A percentile compares a stretch with the other conserved stretches of the same genome.
Evolutionary conservation across 306 rosid species (phyloP).

Genomic region (Gleditsia sinensis): DNA sequence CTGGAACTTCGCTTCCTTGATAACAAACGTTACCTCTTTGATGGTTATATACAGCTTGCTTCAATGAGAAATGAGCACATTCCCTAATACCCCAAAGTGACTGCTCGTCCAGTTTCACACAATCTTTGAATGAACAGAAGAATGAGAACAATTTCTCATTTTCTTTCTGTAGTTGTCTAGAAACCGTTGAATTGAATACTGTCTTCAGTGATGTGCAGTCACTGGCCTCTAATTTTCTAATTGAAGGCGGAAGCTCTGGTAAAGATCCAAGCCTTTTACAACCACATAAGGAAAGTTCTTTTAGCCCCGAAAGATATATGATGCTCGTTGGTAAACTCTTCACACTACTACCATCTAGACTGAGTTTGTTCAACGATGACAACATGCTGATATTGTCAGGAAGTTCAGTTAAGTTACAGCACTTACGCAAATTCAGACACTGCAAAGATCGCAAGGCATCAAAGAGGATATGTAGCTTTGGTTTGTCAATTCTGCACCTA

Average conservation of each 20-base stretch:
- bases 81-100: background rate
- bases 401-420: background rate
- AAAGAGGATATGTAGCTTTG: background rate
- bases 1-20: background rate
- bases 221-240: background rate
- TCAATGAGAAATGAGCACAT: background rate
- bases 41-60: background rate
- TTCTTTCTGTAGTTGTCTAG: background rate
- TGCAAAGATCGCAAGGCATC: background rate
- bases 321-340: constrained; percentile 22
- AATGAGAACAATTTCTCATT: background rate
- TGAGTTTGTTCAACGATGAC: constrained; percentile 12
- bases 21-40: background rate
- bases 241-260: constrained; percentile 28
- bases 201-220: constrained; percentile 16
- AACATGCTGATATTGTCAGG: constrained; percentile 4
- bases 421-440: background rate
- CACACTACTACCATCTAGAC: constrained; percentile 26
- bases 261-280: constrained; percentile 17
- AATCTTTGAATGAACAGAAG: background rate
- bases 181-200: background rate
- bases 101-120: background rate
- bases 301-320: background rate
- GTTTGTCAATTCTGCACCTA: background rate
- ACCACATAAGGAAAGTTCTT: rapidly evolving